A percentile compares a stretch with the other conserved stretches of the same genome.
These are phyloP conservation scores for Paragyromitra xinjiangensis DNA, from an alignment of 495 filamentous ascomycete genomes.

Conservation along the genomic window DNA sequence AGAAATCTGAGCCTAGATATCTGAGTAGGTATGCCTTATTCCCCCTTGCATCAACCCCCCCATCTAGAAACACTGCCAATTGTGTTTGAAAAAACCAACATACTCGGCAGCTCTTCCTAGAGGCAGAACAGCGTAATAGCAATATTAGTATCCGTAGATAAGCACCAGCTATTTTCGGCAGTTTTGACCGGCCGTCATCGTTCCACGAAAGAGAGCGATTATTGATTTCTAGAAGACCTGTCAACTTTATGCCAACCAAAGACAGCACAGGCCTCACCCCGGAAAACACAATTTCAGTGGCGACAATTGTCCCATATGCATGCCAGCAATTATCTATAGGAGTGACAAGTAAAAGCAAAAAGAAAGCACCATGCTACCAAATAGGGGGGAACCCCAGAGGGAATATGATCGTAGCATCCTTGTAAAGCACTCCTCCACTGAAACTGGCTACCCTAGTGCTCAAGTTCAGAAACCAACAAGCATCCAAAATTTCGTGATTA, in stretches of 20 bases:
- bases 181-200: constrained; percentile 7
- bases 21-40: constrained; percentile 21
- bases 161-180: constrained; percentile 13
- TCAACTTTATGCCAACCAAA: constrained; percentile 20
- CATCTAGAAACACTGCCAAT: constrained; percentile 25
- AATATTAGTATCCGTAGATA: constrained; percentile 1
- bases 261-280: not conserved
- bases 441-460: constrained; percentile 15
- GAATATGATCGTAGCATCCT: not conserved
- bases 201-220: constrained; percentile 6
- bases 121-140: constrained; percentile 7
- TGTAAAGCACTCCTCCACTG: constrained; percentile 1
- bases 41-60: constrained; percentile 5
- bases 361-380: not conserved
- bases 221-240: constrained; percentile 30
- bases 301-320: constrained; percentile 3
- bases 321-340: not conserved
- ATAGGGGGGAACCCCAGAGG: not conserved
- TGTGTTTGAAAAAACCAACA: constrained; percentile 1
- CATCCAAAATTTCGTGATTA: not conserved
- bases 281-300: not conserved
- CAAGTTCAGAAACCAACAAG: not conserved
- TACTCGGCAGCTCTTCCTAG: constrained; percentile 35
- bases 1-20: constrained; percentile 17
- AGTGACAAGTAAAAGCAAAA: constrained; percentile 13